These are phyloP conservation scores for Crotalaria pallida DNA, from an alignment of 306 rosid genomes.

Conservation along the genomic window DNA sequence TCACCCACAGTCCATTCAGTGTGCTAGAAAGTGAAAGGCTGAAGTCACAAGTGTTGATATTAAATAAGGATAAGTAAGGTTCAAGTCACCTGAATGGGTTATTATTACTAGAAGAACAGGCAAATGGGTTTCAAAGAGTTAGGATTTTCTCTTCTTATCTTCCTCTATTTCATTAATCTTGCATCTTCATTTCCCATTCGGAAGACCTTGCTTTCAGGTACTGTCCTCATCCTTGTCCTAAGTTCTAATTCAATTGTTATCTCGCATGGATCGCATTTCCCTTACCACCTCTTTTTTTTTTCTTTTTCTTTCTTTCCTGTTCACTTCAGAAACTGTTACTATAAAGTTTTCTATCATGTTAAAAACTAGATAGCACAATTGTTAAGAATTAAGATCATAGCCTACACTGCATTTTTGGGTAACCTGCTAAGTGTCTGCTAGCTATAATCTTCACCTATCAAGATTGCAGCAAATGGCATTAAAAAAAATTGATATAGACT, in stretches of 20 bases:
- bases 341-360: background rate
- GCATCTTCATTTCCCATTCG: constrained; percentile 33
- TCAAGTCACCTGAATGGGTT: background rate
- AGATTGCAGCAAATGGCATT: background rate
- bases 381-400: background rate
- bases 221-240: background rate
- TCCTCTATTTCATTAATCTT: constrained; percentile 17
- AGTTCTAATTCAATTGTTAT: background rate
- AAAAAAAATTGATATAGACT: background rate
- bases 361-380: background rate
- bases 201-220: constrained; percentile 49
- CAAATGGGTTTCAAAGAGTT: constrained; percentile 38
- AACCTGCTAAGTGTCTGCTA: background rate
- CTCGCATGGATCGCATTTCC: background rate
- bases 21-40: constrained; percentile 2
- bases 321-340: background rate
- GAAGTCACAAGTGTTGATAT: background rate
- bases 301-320: background rate
- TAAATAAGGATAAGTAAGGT: background rate
- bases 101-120: background rate
- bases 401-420: background rate
- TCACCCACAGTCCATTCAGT: background rate
- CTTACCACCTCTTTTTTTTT: background rate
- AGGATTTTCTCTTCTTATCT: constrained; percentile 30
- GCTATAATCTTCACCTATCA: background rate